Conservation (phyloP, 2,329 filamentous ascomycete genomes). For the Alternaria solani region DNA sequence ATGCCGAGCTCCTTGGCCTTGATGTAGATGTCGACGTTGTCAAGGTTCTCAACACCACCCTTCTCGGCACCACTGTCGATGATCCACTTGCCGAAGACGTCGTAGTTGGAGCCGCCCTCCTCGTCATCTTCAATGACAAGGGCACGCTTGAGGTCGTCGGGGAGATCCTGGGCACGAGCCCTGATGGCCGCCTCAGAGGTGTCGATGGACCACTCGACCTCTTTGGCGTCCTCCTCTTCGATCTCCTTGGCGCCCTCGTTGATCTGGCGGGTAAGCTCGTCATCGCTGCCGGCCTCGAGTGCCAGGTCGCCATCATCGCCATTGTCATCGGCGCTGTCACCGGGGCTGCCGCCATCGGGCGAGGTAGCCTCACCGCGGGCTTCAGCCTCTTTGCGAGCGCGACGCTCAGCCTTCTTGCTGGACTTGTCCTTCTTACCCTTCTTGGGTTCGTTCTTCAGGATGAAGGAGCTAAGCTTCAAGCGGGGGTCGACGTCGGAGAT, state of each 20-base stretch:
- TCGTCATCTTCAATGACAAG: conserved; percentile 85
- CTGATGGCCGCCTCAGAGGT: conserved; percentile 95
- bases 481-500: conserved; percentile 90
- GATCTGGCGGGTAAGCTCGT: conserved; percentile 84
- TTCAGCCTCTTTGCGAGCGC: conserved; percentile 78
- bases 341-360: conserved; percentile 66
- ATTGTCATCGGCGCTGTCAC: conserved; percentile 72
- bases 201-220: conserved; percentile 95
- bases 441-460: conserved; percentile 94
- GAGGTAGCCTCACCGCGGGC: conserved; percentile 63
- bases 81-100: conserved; percentile 93
- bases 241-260: conserved; percentile 75
- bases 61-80: conserved; percentile 74
- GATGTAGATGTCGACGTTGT: conserved; percentile 90
- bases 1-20: conserved; percentile 98
- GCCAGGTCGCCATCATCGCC: conserved; percentile 70
- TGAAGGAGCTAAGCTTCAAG: conserved; percentile 96
- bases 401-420: conserved; percentile 85
- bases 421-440: conserved; percentile 97
- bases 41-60: conserved; percentile 78
- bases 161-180: conserved; percentile 90
- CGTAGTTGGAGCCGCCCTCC: conserved; percentile 83
- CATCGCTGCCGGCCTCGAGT: conserved; percentile 80
- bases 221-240: conserved; percentile 75
- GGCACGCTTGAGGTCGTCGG: conserved; percentile 92